Evolutionary conservation across 805 yeast species (phyloP).

Genomic region (Lipomyces yamadae): DNA sequence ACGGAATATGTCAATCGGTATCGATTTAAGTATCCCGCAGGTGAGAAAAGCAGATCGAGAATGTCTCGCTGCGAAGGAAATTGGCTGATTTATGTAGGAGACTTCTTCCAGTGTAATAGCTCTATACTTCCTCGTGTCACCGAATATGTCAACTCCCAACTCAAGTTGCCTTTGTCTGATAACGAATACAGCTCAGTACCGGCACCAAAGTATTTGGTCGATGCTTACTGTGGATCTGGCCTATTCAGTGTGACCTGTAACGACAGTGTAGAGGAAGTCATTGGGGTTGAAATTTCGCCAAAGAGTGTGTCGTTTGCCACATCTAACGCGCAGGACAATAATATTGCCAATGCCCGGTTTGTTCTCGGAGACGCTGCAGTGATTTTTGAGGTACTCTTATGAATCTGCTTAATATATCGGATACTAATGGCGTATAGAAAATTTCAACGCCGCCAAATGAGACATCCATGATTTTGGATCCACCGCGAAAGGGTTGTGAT

Average conservation of each 20-base stretch:
- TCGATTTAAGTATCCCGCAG: slow-evolving; percentile 86
- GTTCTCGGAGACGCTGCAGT: slow-evolving; percentile 92
- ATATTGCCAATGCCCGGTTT: slow-evolving; percentile 77
- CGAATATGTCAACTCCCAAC: slow-evolving; percentile 73
- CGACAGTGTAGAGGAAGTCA: slow-evolving; percentile 74
- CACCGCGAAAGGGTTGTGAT: slow-evolving; percentile 97
- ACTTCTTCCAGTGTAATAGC: slow-evolving; percentile 94
- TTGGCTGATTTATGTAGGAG: slow-evolving; percentile 44
- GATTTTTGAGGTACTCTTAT: slow-evolving; percentile 60
- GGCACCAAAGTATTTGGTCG: slow-evolving; percentile 71
- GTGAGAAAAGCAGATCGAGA: slow-evolving; percentile 43
- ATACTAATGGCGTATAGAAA: slow-evolving; percentile 2
- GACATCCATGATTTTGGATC: slow-evolving; percentile 92
- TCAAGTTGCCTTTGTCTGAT: slow-evolving; percentile 51
- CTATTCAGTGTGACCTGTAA: slow-evolving; percentile 88
- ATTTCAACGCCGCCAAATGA: slow-evolving; percentile 74
- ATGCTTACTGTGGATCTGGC: slow-evolving; percentile 97
- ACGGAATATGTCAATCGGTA: slow-evolving; percentile 69
- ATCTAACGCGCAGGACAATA: slow-evolving; percentile 75
- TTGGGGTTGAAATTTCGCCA: slow-evolving; percentile 93
- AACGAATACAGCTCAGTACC: slow-evolving; percentile 17
- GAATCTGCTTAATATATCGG: background rate
- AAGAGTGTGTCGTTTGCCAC: slow-evolving; percentile 89
- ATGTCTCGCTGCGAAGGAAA: background rate
- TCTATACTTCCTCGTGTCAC: slow-evolving; percentile 86